A percentile compares a stretch with the other conserved stretches of the same genome.
Evolutionary conservation across 1,284 basidiomycete genomes (phyloP).

Genomic region (Ustilago tritici): DNA sequence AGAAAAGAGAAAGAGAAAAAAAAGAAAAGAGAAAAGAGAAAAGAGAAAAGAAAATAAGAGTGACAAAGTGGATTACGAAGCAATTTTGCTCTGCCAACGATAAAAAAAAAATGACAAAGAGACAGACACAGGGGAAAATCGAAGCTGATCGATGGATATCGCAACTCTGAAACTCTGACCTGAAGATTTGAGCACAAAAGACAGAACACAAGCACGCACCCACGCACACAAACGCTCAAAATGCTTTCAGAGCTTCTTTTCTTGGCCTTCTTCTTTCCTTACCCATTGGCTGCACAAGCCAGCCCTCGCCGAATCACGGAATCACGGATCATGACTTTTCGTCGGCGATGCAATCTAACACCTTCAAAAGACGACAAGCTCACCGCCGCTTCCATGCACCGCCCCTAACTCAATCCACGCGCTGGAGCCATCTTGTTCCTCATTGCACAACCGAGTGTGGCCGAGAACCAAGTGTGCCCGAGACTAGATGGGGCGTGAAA

Average conservation of each 20-base stretch:
- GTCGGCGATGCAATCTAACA: no score
- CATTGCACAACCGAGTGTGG: no score
- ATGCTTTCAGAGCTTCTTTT: background rate
- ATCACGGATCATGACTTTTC: background rate
- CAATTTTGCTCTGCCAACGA: background rate
- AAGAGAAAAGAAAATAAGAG: background rate
- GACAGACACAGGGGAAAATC: background rate
- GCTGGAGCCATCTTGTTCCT: no score
- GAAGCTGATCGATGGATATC: background rate
- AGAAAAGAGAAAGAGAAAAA: background rate
- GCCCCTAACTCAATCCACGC: no score
- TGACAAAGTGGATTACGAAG: conserved; percentile 2
- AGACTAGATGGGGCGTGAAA: no score
- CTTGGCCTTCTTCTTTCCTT: background rate
- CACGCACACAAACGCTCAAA: background rate
- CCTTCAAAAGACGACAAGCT: no score
- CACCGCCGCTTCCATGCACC: no score
- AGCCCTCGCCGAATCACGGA: background rate
- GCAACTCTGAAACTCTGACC: background rate
- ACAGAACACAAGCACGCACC: background rate
- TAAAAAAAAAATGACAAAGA: background rate
- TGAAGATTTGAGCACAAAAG: no score
- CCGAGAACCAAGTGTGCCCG: no score
- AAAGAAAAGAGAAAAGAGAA: background rate
- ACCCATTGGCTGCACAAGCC: background rate